These are phyloP conservation scores for Picochlorum sp. DNA, from an alignment of 139 green algal genomes.

Conservation along the genomic window DNA sequence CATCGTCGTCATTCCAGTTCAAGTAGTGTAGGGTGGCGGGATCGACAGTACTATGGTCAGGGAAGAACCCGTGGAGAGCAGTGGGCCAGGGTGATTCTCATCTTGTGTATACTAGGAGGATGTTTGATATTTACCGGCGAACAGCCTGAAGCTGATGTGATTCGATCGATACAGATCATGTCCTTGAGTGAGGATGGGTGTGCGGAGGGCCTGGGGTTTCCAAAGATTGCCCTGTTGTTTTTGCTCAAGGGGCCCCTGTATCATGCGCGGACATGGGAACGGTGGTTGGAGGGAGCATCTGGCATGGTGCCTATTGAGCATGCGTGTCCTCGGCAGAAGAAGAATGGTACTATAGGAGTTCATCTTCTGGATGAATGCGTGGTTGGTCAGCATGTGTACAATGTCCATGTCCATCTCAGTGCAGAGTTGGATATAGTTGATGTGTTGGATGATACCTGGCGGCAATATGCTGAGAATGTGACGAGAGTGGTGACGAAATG, in stretches of 20 bases:
- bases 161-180: neutral
- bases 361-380: neutral
- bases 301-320: neutral
- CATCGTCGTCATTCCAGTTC: no score
- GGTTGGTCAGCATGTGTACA: slow-evolving; percentile 33
- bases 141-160: slow-evolving; percentile 1
- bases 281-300: slow-evolving; percentile 3
- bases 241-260: slow-evolving; percentile 6
- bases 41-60: no score
- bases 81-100: neutral
- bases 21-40: no score
- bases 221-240: slow-evolving; percentile 16
- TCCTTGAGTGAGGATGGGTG: neutral
- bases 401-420: slow-evolving; percentile 29
- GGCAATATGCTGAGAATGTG: neutral
- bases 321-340: slow-evolving; percentile 11
- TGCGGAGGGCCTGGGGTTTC: neutral
- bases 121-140: neutral
- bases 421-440: neutral
- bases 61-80: no score
- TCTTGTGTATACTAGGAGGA: no score
- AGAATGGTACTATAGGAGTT: neutral
- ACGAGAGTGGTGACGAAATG: slow-evolving; percentile 14
- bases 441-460: neutral
- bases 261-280: slow-evolving; percentile 10